A percentile compares a stretch with the other conserved stretches of the same genome.
Conservation (phyloP, 768 basidiomycete genomes). For the Boletus rex-veris region DNA sequence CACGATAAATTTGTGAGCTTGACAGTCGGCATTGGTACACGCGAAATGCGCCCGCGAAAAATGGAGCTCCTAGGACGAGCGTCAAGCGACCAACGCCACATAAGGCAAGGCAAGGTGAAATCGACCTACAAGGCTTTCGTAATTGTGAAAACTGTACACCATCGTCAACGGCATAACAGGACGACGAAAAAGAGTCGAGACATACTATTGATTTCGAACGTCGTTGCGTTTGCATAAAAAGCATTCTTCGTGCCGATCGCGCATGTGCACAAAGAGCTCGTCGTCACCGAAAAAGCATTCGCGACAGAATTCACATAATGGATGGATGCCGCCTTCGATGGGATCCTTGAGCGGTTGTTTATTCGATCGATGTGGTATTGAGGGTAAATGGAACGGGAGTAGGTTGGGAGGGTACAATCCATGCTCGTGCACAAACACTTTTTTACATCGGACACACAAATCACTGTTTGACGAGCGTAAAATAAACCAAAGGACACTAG, state of each 20-base stretch:
- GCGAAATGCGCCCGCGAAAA: slow-evolving; percentile 74
- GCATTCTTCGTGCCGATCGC: slow-evolving; percentile 93
- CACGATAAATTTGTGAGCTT: slow-evolving; percentile 90
- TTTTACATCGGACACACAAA: slow-evolving; percentile 84
- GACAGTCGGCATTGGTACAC: slow-evolving; percentile 71
- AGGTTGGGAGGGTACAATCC: slow-evolving; percentile 67
- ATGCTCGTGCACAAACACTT: slow-evolving; percentile 96
- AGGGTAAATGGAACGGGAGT: slow-evolving; percentile 74
- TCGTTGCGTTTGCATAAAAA: slow-evolving; percentile 89
- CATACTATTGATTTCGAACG: slow-evolving; percentile 81
- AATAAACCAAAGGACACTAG: neutral
- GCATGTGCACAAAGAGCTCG: slow-evolving; percentile 91
- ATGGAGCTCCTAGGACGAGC: slow-evolving; percentile 57
- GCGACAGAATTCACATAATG: slow-evolving; percentile 84
- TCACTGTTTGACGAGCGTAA: slow-evolving; percentile 45
- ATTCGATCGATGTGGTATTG: slow-evolving; percentile 45
- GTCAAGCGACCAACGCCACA: neutral
- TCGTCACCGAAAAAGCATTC: slow-evolving; percentile 93
- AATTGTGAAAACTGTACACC: slow-evolving; percentile 65
- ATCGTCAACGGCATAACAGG: neutral
- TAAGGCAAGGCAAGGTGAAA: neutral
- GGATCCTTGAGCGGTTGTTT: slow-evolving; percentile 48
- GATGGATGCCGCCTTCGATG: slow-evolving; percentile 70
- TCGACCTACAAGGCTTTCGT: slow-evolving; percentile 64
- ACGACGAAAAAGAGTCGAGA: slow-evolving; percentile 13